Base-by-base conservation (phyloP, 164 flowering plant species). In the Pachysandra terminalis region DNA sequence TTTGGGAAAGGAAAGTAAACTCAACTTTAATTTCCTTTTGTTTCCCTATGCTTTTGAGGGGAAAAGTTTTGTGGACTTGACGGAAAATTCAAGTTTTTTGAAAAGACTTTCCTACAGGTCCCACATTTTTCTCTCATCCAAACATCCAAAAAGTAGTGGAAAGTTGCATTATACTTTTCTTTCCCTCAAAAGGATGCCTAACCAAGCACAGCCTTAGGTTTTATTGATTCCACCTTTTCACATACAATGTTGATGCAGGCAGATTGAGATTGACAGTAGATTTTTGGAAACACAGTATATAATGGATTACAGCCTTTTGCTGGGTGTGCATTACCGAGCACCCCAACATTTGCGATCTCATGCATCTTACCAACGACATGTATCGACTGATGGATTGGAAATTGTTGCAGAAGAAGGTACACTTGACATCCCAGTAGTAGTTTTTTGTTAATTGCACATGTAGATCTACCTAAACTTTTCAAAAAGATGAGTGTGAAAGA, bases 291-390 rank as follows among this genome's bases (percentile, higher is more conserved):
- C 80, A 66, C 90, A 93, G 64, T 66, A 78, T 61, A 96, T 96
- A 35, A 96, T 96, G 99, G 99, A 96, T 83, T 96, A 96, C 81
- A 96, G 99, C 78, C 96, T 96, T 66, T 74, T 96, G 71, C 75
- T 96, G 52, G 99, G 99, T 69, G 98, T 96, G 68, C 99, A 96
- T 79, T 93, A 87, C 79, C 86, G 99, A 75, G 99, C 98, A 10
- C 99, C 99, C 4, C 97, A 84, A 27, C 90, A 89, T 73, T 69
- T 92, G 65, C 78, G 71, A 58, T 73, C 99, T 59, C 73, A 80
- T 19, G 68, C 77, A 74, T 74, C 89, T 32, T 62, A 66, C 56
- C 80, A 74, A 35, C 81, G 68, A 66, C 80, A 72, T 68, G 26
- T 68, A n/a, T 59, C 73, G 3, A 72, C 77, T 15, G 97, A 90